These are phyloP conservation scores for Cutaneotrichosporon cutaneum DNA, from an alignment of 1,284 basidiomycete species.

Conservation along the genomic window DNA sequence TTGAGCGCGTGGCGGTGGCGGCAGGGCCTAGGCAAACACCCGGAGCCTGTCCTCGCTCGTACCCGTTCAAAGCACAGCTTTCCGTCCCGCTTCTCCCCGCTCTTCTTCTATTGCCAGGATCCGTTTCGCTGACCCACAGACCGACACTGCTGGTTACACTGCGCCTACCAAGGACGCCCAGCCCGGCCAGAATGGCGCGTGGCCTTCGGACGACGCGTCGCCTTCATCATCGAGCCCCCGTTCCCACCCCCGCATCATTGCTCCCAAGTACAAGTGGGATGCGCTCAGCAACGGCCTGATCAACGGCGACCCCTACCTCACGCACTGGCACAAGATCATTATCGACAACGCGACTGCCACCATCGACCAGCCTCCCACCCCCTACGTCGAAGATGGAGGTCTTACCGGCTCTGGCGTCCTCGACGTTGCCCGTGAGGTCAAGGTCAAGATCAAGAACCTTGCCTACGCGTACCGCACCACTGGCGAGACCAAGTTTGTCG, in stretches of 20 bases:
- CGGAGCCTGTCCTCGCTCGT: too few relatives aligned
- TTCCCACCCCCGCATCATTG: conserved; percentile 86
- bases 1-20: background rate
- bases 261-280: conserved; percentile 87
- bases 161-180: conserved; percentile 67
- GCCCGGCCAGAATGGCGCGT: conserved; percentile 59
- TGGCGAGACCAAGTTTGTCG: conserved; percentile 78
- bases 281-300: conserved; percentile 73
- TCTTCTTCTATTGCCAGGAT: background rate
- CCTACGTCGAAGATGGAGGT: conserved; percentile 74
- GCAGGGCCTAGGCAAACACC: background rate
- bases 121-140: conserved; percentile 56
- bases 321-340: conserved; percentile 86
- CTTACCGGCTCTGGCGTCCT: conserved; percentile 76
- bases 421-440: conserved; percentile 85
- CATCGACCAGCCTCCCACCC: conserved; percentile 62
- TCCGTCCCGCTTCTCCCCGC: too few relatives aligned
- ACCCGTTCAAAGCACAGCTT: background rate
- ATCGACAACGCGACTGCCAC: conserved; percentile 83
- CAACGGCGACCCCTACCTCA: conserved; percentile 77
- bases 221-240: conserved; percentile 62
- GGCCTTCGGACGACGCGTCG: conserved; percentile 73
- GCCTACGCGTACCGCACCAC: conserved; percentile 88
- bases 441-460: conserved; percentile 88
- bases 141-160: conserved; percentile 72